phyloP scores from a whole-genome alignment of 2,329 filamentous ascomycete genomes.

The Diaporthe vexans region DNA sequence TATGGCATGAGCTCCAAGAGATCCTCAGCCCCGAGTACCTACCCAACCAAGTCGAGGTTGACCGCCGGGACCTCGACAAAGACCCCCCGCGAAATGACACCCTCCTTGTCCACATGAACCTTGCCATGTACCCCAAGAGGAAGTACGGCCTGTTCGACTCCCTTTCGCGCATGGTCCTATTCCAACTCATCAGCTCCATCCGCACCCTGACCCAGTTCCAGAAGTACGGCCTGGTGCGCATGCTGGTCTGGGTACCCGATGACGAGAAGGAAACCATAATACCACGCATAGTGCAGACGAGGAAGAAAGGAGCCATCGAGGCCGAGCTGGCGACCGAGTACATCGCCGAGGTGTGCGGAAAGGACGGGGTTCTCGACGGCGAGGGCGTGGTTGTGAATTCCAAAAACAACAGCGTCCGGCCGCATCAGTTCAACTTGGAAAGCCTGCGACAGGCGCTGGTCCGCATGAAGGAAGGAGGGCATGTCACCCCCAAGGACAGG shows the following conservation, averaged over 20 bases:
- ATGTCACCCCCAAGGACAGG: slow-evolving; percentile 61
- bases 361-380: slow-evolving; percentile 46
- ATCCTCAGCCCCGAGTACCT: slow-evolving; percentile 66
- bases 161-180: slow-evolving; percentile 69
- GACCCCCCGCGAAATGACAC: slow-evolving; percentile 73
- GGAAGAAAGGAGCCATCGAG: slow-evolving; percentile 71
- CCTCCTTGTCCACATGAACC: slow-evolving; percentile 79
- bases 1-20: slow-evolving; percentile 70
- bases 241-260: slow-evolving; percentile 80
- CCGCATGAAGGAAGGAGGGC: slow-evolving; percentile 61
- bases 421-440: slow-evolving; percentile 60
- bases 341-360: slow-evolving; percentile 69
- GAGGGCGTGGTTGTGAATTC: slow-evolving; percentile 5
- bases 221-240: slow-evolving; percentile 81
- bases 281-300: slow-evolving; percentile 68
- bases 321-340: slow-evolving; percentile 73
- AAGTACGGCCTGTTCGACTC: slow-evolving; percentile 67
- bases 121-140: slow-evolving; percentile 68
- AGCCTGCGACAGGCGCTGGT: slow-evolving; percentile 56
- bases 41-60: slow-evolving; percentile 65
- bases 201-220: slow-evolving; percentile 75
- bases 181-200: slow-evolving; percentile 73
- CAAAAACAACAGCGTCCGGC: slow-evolving; percentile 55
- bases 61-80: slow-evolving; percentile 45
- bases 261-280: slow-evolving; percentile 71